Conservation (phyloP, 2,329 filamentous ascomycete genomes). For the Phoma sp. region DNA sequence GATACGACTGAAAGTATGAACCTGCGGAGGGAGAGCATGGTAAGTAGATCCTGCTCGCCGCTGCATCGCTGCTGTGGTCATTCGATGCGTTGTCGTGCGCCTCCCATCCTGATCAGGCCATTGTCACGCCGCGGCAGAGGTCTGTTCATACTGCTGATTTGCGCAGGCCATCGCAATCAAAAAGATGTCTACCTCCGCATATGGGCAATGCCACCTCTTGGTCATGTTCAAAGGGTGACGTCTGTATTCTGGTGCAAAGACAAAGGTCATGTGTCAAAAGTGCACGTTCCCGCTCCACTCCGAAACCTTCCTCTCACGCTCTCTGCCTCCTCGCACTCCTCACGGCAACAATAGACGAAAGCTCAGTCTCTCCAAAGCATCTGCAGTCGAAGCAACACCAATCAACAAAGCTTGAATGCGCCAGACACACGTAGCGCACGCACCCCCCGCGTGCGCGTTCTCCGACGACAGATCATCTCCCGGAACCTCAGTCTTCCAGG, state of each 20-base stretch:
- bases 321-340: not conserved
- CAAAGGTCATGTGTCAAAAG: not conserved
- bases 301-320: conserved; percentile 7
- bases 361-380: not conserved
- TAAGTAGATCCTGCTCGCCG: not conserved
- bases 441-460: conserved; percentile 2
- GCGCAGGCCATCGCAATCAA: no score
- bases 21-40: conserved; percentile 1
- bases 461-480: conserved; percentile 1
- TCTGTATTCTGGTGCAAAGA: no score
- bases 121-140: conserved; percentile 10
- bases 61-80: not conserved
- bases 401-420: not conserved
- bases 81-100: conserved; percentile 11
- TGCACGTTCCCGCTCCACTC: conserved; percentile 1
- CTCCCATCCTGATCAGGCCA: conserved; percentile 19
- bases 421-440: not conserved
- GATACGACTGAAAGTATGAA: not conserved
- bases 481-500: conserved; percentile 14
- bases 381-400: not conserved
- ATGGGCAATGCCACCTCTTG: not conserved
- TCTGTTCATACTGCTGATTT: no score
- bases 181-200: not conserved
- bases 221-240: not conserved
- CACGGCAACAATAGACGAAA: conserved; percentile 5